These are phyloP conservation scores for Tulasnella sp. DNA, from an alignment of 768 basidiomycete genomes.

Conservation along the genomic window DNA sequence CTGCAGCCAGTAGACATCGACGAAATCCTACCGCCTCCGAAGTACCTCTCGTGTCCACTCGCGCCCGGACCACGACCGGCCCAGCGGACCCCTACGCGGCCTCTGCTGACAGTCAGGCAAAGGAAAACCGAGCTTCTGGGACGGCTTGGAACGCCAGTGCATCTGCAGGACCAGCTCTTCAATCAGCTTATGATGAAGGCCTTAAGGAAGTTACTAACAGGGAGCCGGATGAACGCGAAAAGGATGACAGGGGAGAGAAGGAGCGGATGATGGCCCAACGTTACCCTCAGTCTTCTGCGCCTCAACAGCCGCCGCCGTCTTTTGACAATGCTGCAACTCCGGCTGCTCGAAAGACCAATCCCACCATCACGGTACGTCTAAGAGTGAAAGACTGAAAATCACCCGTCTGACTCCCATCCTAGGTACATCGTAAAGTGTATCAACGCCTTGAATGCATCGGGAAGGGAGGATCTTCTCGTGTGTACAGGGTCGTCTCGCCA, in stretches of 20 bases:
- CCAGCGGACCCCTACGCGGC: background rate
- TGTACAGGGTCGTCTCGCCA: constrained; percentile 77
- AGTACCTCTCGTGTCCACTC: background rate
- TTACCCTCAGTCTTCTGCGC: background rate
- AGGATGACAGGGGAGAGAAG: constrained; percentile 5
- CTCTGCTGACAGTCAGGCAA: background rate
- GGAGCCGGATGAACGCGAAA: constrained; percentile 5
- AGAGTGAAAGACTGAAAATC: background rate
- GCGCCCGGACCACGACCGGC: background rate
- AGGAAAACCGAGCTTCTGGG: constrained; percentile 13
- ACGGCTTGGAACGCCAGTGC: background rate
- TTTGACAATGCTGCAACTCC: background rate
- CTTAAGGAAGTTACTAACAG: constrained; percentile 7
- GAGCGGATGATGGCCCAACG: background rate
- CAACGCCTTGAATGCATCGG: constrained; percentile 82
- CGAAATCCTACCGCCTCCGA: background rate
- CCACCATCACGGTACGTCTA: constrained; percentile 6
- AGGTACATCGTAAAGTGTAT: constrained; percentile 45
- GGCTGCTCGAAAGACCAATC: background rate
- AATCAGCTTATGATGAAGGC: background rate
- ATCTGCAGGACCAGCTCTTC: background rate
- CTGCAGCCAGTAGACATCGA: background rate
- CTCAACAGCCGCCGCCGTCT: background rate
- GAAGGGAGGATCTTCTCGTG: constrained; percentile 90
- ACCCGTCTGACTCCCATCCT: background rate